Conservation (phyloP, 1,284 basidiomycete species). For the Peniophora sp. region DNA sequence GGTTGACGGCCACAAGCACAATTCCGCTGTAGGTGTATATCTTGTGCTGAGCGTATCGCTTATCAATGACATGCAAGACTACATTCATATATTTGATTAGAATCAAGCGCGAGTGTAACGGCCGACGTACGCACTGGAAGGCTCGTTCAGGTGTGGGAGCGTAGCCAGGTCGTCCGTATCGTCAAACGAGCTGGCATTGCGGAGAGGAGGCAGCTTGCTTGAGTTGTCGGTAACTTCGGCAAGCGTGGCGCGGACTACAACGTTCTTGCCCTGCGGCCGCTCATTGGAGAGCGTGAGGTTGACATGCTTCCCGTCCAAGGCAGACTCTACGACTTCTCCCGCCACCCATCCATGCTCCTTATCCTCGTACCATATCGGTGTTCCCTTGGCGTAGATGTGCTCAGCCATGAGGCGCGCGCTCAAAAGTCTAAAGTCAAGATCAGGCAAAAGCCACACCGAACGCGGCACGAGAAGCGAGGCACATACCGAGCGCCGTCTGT, state of each 20-base stretch:
- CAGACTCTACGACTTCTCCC: constrained; percentile 66
- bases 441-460: no score
- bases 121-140: constrained; percentile 58
- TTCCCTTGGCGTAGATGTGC: constrained; percentile 78
- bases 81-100: constrained; percentile 6
- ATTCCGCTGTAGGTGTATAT: constrained; percentile 99
- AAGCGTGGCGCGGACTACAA: constrained; percentile 62
- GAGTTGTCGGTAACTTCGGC: constrained; percentile 69
- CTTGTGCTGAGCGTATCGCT: constrained; percentile 91
- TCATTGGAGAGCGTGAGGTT: constrained; percentile 77
- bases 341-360: constrained; percentile 88
- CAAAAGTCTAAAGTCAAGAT: no score
- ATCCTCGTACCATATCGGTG: constrained; percentile 83
- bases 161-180: constrained; percentile 96
- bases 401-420: constrained; percentile 49
- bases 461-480: no score
- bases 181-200: constrained; percentile 92
- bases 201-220: constrained; percentile 78
- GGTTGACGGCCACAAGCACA: constrained; percentile 95
- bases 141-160: constrained; percentile 95
- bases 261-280: constrained; percentile 54
- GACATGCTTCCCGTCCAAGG: constrained; percentile 57
- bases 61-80: constrained; percentile 95
- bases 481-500: no score
- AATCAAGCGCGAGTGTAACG: background rate